These are phyloP conservation scores for Dentiscutata heterogama DNA, from an alignment of 371 early-diverging fungal species.

Conservation along the genomic window DNA sequence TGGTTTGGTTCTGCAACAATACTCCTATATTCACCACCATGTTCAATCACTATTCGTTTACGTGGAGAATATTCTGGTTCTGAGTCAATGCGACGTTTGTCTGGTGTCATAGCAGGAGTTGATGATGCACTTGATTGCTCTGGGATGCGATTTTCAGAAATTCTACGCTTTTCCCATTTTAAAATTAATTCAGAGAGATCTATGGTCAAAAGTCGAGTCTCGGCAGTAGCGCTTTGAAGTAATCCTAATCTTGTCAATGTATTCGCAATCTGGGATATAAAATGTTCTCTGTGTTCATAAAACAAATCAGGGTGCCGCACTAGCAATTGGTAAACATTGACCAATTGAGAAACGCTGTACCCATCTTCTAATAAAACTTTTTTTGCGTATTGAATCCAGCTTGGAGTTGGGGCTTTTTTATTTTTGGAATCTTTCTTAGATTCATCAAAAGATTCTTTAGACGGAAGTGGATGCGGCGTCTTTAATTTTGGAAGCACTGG, in stretches of 20 bases:
- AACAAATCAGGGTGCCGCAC: slow-evolving; percentile 90
- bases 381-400: slow-evolving; percentile 91
- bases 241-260: slow-evolving; percentile 89
- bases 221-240: slow-evolving; percentile 84
- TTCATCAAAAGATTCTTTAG: background rate
- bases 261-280: slow-evolving; percentile 88
- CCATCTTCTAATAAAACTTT: slow-evolving; percentile 93
- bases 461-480: background rate
- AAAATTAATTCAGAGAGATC: slow-evolving; percentile 92
- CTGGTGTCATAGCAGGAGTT: slow-evolving; percentile 40
- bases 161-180: slow-evolving; percentile 84
- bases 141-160: slow-evolving; percentile 53
- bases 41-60: slow-evolving; percentile 54
- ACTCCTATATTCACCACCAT: slow-evolving; percentile 42
- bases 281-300: slow-evolving; percentile 88
- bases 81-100: slow-evolving; percentile 28
- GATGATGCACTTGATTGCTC: slow-evolving; percentile 49
- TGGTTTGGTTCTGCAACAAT: slow-evolving; percentile 38
- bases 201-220: slow-evolving; percentile 87
- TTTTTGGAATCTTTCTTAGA: slow-evolving; percentile 30
- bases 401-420: slow-evolving; percentile 19
- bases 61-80: slow-evolving; percentile 47
- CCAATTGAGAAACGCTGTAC: slow-evolving; percentile 86
- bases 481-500: slow-evolving; percentile 80
- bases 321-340: slow-evolving; percentile 92